Percentiles rank a stretch among this genome's conserved stretches.
Evolutionary conservation across 495 filamentous ascomycete genomes (phyloP).

Genomic region (Penicillium psychrofluorescens): DNA sequence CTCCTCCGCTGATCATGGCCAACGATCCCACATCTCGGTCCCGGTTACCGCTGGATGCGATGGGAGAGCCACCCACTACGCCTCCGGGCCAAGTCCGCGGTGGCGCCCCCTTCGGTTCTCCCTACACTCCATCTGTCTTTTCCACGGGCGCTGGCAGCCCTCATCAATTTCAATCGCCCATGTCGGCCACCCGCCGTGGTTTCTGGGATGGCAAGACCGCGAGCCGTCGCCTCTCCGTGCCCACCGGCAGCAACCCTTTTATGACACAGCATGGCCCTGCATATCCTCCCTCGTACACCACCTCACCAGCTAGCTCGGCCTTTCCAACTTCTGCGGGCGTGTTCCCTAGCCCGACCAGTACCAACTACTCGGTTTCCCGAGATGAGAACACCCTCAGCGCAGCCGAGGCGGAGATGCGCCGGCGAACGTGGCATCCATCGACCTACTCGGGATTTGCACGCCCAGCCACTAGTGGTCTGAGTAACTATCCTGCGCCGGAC

Average conservation of each 20-base stretch:
- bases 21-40: slow-evolving; percentile 52
- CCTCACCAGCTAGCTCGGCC: slow-evolving; percentile 40
- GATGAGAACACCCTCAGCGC: slow-evolving; percentile 54
- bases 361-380: slow-evolving; percentile 55
- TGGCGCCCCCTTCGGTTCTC: slow-evolving; percentile 61
- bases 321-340: slow-evolving; percentile 51
- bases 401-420: slow-evolving; percentile 67
- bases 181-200: slow-evolving; percentile 55
- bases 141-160: slow-evolving; percentile 60
- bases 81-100: slow-evolving; percentile 40
- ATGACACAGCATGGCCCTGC: slow-evolving; percentile 52
- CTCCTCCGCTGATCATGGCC: slow-evolving; percentile 80
- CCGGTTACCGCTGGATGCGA: slow-evolving; percentile 55
- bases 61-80: slow-evolving; percentile 40
- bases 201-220: slow-evolving; percentile 67
- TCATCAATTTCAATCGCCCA: slow-evolving; percentile 68
- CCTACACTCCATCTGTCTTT: slow-evolving; percentile 51
- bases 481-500: slow-evolving; percentile 54
- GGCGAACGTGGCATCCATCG: slow-evolving; percentile 87
- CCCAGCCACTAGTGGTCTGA: slow-evolving; percentile 53
- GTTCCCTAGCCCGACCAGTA: slow-evolving; percentile 36
- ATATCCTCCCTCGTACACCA: slow-evolving; percentile 53
- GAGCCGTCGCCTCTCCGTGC: slow-evolving; percentile 73
- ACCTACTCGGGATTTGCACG: slow-evolving; percentile 53
- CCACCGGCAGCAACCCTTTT: slow-evolving; percentile 67